Conservation (phyloP, 2,329 filamentous ascomycete genomes). For the Ophioceras dolichostomum region DNA sequence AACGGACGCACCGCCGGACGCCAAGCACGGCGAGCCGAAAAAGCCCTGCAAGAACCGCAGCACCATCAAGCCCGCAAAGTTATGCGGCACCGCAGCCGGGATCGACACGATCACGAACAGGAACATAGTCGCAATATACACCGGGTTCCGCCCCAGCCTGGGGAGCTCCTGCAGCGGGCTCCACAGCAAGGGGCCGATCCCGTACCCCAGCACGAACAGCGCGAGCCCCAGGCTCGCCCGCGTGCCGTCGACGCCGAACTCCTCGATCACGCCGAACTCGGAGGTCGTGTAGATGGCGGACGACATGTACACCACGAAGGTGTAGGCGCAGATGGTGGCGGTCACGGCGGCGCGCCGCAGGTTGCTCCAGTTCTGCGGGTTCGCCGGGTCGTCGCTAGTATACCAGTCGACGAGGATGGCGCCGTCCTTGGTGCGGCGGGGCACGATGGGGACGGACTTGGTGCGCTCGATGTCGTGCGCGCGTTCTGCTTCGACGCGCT, state of each 20-base stretch:
- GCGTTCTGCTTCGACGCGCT: conserved; percentile 12
- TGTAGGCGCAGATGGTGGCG: conserved; percentile 32
- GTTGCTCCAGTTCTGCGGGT: conserved; percentile 36
- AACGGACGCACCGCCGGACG: conserved; percentile 41
- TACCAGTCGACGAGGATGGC: conserved; percentile 25
- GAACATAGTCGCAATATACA: conserved; percentile 56
- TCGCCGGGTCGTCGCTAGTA: conserved; percentile 33
- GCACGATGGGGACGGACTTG: conserved; percentile 15
- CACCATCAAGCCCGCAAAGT: conserved; percentile 51
- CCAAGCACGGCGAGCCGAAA: conserved; percentile 53
- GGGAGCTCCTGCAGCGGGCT: conserved; percentile 47
- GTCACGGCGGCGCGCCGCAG: conserved; percentile 22
- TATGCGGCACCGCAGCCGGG: conserved; percentile 49
- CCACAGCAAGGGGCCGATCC: conserved; percentile 37
- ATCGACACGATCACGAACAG: conserved; percentile 57
- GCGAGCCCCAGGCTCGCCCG: conserved; percentile 39
- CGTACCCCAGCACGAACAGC: conserved; percentile 37
- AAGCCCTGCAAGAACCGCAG: conserved; percentile 54
- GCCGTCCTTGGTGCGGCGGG: conserved; percentile 15
- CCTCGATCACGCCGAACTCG: conserved; percentile 27
- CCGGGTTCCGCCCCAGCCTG: conserved; percentile 47
- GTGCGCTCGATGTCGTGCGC: conserved; percentile 14
- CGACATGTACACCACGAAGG: conserved; percentile 28
- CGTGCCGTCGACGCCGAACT: conserved; percentile 33
- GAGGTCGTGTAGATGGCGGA: conserved; percentile 26